Evolutionary conservation across 805 yeast species (phyloP).

Genomic region (Nakazawaea anatomiae): DNA sequence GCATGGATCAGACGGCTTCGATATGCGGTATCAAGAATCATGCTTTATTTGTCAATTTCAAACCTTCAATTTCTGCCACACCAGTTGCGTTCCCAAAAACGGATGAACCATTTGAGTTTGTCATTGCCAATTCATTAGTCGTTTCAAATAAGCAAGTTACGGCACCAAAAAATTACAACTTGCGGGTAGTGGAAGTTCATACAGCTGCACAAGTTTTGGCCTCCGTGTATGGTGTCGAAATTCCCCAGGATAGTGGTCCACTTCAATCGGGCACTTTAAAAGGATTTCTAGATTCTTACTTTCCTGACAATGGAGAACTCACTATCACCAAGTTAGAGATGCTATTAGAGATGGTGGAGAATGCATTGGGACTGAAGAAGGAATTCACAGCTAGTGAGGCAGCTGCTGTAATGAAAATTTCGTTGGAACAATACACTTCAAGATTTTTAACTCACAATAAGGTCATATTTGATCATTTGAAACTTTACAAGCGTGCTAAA

Average conservation of each 20-base stretch:
- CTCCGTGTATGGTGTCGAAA: conserved; percentile 32
- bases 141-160: conserved; percentile 63
- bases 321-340: conserved; percentile 31
- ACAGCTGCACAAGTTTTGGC: conserved; percentile 61
- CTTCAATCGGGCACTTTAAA: conserved; percentile 53
- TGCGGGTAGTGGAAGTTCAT: conserved; percentile 68
- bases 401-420: conserved; percentile 33
- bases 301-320: conserved; percentile 25
- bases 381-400: conserved; percentile 50
- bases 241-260: conserved; percentile 40
- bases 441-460: conserved; percentile 47
- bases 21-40: conserved; percentile 55
- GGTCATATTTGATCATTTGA: conserved; percentile 50
- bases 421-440: conserved; percentile 35
- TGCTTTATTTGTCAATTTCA: conserved; percentile 54
- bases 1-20: conserved; percentile 74
- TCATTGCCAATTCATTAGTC: conserved; percentile 59
- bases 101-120: conserved; percentile 40
- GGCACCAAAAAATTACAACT: conserved; percentile 62
- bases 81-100: conserved; percentile 49
- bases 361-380: conserved; percentile 29
- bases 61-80: conserved; percentile 49
- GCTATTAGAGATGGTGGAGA: conserved; percentile 39
- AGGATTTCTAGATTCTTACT: conserved; percentile 55
- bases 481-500: conserved; percentile 50